phyloP scores from a whole-genome alignment of 805 yeast genomes.

The Metschnikowia matae region DNA sequence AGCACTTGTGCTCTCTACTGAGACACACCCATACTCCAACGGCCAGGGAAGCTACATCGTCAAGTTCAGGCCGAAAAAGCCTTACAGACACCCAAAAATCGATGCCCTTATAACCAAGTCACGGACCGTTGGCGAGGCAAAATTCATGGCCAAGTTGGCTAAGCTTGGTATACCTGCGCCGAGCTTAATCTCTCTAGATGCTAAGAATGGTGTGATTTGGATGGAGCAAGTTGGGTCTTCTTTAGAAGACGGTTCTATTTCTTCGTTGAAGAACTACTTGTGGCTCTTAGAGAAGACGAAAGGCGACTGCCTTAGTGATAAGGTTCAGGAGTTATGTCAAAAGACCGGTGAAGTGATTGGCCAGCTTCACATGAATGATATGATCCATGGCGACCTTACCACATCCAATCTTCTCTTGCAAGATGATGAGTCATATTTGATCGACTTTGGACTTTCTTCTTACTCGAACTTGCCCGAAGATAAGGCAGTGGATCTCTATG shows the following conservation, averaged over 20 bases:
- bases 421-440: constrained; percentile 50
- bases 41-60: constrained; percentile 44
- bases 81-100: constrained; percentile 82
- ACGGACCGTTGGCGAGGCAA: constrained; percentile 81
- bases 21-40: constrained; percentile 57
- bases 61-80: constrained; percentile 84
- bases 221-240: constrained; percentile 72
- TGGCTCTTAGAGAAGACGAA: constrained; percentile 52
- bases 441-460: constrained; percentile 89
- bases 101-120: constrained; percentile 74
- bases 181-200: constrained; percentile 68
- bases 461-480: constrained; percentile 77
- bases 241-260: constrained; percentile 47
- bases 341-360: constrained; percentile 69
- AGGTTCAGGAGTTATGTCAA: constrained; percentile 43
- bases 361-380: constrained; percentile 65
- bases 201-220: constrained; percentile 77
- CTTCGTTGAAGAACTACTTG: constrained; percentile 68
- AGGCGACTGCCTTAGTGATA: constrained; percentile 23
- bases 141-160: constrained; percentile 57
- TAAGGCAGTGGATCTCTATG: constrained; percentile 95
- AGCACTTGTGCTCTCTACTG: constrained; percentile 67
- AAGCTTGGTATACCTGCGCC: constrained; percentile 68
- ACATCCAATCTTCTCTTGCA: constrained; percentile 75
- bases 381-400: constrained; percentile 92